phyloP scores from a whole-genome alignment of 768 basidiomycete genomes.

The Psilocybe cubensis region DNA sequence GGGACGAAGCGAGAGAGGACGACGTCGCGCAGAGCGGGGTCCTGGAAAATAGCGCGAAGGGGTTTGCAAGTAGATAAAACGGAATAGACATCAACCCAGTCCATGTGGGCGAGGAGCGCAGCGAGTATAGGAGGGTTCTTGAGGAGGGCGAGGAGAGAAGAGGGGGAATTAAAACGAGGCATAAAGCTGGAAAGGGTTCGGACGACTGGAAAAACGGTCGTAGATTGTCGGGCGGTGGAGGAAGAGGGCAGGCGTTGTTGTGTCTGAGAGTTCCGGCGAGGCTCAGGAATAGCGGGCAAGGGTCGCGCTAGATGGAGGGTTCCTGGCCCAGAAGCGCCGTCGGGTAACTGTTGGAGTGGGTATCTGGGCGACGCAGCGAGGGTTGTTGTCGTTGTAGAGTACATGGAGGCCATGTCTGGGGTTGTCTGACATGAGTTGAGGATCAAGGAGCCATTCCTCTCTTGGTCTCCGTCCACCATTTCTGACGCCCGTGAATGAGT shows the following conservation, averaged over 20 bases:
- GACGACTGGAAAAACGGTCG: slow-evolving; percentile 10
- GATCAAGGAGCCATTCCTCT: neutral
- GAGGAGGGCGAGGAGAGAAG: slow-evolving; percentile 18
- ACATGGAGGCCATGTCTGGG: neutral
- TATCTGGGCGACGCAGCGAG: neutral
- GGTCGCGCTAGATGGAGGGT: no score
- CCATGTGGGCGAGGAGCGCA: slow-evolving; percentile 31
- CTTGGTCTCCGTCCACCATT: neutral
- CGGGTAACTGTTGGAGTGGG: no score
- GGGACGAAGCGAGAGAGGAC: slow-evolving; percentile 59
- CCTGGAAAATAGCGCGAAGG: slow-evolving; percentile 32
- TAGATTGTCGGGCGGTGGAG: neutral
- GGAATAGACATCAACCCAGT: slow-evolving; percentile 43
- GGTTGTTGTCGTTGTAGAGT: neutral
- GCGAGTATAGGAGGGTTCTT: slow-evolving; percentile 26
- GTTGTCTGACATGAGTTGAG: neutral
- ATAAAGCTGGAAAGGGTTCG: slow-evolving; percentile 21
- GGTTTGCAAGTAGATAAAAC: slow-evolving; percentile 41
- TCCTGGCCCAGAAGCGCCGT: no score
- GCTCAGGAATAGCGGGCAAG: slow-evolving; percentile 15
- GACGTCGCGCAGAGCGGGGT: slow-evolving; percentile 34
- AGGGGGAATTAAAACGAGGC: slow-evolving; percentile 10
- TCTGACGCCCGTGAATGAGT: slow-evolving; percentile 5
- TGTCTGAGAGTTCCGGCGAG: neutral
- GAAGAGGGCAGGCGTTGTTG: slow-evolving; percentile 5